Evolutionary conservation across 257 asterid genomes (phyloP), one percentile per base, ranked within the genome.

Genomic region (Salvia hispanica): DNA sequence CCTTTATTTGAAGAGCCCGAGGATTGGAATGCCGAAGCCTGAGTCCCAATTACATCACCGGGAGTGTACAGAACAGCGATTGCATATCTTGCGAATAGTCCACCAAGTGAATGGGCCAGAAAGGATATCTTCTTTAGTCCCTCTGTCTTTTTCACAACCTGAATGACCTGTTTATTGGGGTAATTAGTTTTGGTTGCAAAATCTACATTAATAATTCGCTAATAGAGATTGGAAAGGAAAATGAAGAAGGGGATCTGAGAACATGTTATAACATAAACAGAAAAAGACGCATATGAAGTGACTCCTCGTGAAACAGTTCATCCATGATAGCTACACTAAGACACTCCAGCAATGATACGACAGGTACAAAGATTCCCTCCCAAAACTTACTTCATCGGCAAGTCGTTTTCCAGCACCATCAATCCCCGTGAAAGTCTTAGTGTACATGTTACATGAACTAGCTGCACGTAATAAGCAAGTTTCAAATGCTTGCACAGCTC

Each of bases 41-140:
- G 72, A 73, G 82, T 73, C 74, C 64, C 12, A 25, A 73, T 50
- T 11, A 62, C 39, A 71, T 74, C 80, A 66, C 64, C 55, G 54
- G 89, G 82, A 44, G 79, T 72, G 73, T 80, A 88, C 48, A 93
- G 85, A 74, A 80, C 81, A 58, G 88, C 79, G 48, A 88, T 42
- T 64, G 96, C 99, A 72, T 85, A 88, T 90, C 99, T 88, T 66
- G 97, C 88, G 57, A 93, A 82, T 78, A 90, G 71, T 51, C 97
- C 99, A 73, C 99, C 97, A 54, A 93, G 99, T 14, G 99, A 93
- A 93, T 93, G 99, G 58, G 96, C 89, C 74, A 93, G 61, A 78
- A 93, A 93, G 37, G 99, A 93, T 61, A 93, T 91, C 88, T 76
- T 93, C 74, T 77, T 90, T 16, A 90, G 84, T 72, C 85, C 71